Evolutionary conservation across 352 stramenopile species (phyloP).

Genomic region (Pythium rishiriense): DNA sequence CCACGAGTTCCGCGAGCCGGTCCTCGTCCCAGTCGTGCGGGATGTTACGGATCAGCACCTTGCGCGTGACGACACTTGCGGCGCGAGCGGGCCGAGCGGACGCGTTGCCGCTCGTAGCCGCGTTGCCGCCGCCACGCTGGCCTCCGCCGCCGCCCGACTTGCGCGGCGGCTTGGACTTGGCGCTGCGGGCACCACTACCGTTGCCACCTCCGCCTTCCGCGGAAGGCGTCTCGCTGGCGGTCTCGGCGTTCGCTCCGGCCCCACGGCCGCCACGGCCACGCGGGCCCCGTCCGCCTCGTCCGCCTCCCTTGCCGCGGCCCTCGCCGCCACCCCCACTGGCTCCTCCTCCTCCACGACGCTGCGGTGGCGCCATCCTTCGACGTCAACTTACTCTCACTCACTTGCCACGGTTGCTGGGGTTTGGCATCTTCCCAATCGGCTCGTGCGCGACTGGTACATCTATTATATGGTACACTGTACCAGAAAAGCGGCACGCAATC

Average conservation of each 20-base stretch:
- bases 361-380: constrained; percentile 20
- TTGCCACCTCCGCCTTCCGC: background rate
- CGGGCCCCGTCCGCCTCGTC: constrained; percentile 1
- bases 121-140: constrained; percentile 15
- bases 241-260: background rate
- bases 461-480: constrained; percentile 5
- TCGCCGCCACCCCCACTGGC: constrained; percentile 6
- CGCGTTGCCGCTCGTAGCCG: background rate
- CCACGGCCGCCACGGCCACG: constrained; percentile 5
- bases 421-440: constrained; percentile 17
- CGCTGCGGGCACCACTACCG: background rate
- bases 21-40: constrained; percentile 45
- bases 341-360: constrained; percentile 18
- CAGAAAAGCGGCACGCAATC: background rate
- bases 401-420: background rate
- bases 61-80: constrained; percentile 44
- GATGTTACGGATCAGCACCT: constrained; percentile 73
- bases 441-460: constrained; percentile 1
- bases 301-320: constrained; percentile 8
- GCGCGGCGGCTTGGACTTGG: constrained; percentile 12
- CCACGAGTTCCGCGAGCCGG: constrained; percentile 37
- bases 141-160: constrained; percentile 9
- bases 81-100: constrained; percentile 37
- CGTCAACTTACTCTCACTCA: constrained; percentile 11
- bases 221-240: background rate